These are phyloP conservation scores for Pythium grandisporangium DNA, from an alignment of 352 stramenopile genomes.

Conservation along the genomic window DNA sequence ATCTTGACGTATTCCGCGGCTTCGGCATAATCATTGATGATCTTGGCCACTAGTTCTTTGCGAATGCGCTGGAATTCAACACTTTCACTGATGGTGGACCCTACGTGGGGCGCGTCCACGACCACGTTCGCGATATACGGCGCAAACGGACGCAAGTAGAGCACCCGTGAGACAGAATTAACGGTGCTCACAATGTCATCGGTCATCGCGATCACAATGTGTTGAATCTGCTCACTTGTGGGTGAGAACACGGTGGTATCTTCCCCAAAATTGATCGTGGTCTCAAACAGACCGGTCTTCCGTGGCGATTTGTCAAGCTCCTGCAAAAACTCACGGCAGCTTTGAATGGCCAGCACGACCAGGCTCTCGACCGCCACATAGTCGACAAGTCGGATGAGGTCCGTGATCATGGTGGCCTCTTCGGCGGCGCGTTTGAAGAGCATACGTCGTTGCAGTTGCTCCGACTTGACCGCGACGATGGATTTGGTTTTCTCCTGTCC, in stretches of 20 bases:
- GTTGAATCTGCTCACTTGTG: conserved; percentile 84
- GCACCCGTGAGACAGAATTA: conserved; percentile 82
- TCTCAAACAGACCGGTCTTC: conserved; percentile 92
- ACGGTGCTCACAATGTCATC: conserved; percentile 86
- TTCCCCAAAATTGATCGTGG: conserved; percentile 86
- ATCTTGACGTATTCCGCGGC: conserved; percentile 88
- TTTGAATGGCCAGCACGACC: conserved; percentile 77
- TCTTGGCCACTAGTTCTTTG: conserved; percentile 73
- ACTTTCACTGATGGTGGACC: conserved; percentile 60
- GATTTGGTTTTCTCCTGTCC: conserved; percentile 86
- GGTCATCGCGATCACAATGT: conserved; percentile 82
- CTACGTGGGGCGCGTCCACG: conserved; percentile 66
- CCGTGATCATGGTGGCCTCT: conserved; percentile 85
- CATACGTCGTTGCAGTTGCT: conserved; percentile 74
- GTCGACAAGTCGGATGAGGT: conserved; percentile 92
- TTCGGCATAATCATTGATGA: conserved; percentile 80
- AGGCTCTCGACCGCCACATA: conserved; percentile 91
- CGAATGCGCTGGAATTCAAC: conserved; percentile 69
- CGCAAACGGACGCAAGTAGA: conserved; percentile 85
- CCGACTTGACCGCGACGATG: conserved; percentile 89
- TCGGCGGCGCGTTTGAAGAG: conserved; percentile 80
- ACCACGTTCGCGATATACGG: conserved; percentile 61
- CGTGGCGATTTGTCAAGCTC: conserved; percentile 83
- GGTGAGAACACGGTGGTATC: conserved; percentile 75
- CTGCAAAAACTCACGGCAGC: conserved; percentile 76